Percentiles rank a stretch among this genome's conserved stretches.
These are phyloP conservation scores for Pestalotiopsis sp. DNA, from an alignment of 2,329 filamentous ascomycete species.

Conservation along the genomic window DNA sequence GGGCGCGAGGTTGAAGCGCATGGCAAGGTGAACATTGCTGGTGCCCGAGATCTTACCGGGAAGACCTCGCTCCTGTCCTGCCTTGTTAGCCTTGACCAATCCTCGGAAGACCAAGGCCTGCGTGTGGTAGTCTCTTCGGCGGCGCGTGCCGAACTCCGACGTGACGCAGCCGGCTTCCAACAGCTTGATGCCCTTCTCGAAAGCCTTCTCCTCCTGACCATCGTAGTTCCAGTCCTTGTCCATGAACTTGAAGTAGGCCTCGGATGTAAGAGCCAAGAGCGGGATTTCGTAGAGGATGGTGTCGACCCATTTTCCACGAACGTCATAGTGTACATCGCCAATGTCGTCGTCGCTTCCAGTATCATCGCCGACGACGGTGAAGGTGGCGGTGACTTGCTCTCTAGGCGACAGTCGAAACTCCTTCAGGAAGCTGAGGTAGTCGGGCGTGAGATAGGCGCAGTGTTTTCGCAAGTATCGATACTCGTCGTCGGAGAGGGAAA, in stretches of 20 bases:
- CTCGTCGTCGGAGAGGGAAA: slow-evolving; percentile 79
- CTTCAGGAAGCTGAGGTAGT: slow-evolving; percentile 81
- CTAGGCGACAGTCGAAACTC: slow-evolving; percentile 80
- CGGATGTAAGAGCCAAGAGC: slow-evolving; percentile 85
- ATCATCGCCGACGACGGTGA: slow-evolving; percentile 57
- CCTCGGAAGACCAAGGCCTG: slow-evolving; percentile 91
- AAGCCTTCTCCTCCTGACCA: slow-evolving; percentile 84
- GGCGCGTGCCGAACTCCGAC: slow-evolving; percentile 90
- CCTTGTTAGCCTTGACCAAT: slow-evolving; percentile 75
- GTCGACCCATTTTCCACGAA: slow-evolving; percentile 86
- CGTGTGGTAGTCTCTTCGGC: slow-evolving; percentile 90
- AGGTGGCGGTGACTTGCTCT: slow-evolving; percentile 76
- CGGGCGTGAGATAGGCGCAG: slow-evolving; percentile 77
- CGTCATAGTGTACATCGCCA: slow-evolving; percentile 76
- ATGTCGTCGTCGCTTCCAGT: slow-evolving; percentile 65
- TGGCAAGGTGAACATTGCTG: slow-evolving; percentile 96
- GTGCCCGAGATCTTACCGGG: slow-evolving; percentile 81
- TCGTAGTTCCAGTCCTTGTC: slow-evolving; percentile 91
- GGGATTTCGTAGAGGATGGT: slow-evolving; percentile 99
- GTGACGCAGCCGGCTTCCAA: slow-evolving; percentile 84
- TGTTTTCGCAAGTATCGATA: slow-evolving; percentile 74
- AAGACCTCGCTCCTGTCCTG: slow-evolving; percentile 65
- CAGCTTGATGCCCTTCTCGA: slow-evolving; percentile 76
- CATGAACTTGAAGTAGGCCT: slow-evolving; percentile 97
- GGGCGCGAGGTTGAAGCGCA: slow-evolving; percentile 83